Conservation (phyloP, 148 eudicot genomes). For the Camellia lanceoleosa region DNA sequence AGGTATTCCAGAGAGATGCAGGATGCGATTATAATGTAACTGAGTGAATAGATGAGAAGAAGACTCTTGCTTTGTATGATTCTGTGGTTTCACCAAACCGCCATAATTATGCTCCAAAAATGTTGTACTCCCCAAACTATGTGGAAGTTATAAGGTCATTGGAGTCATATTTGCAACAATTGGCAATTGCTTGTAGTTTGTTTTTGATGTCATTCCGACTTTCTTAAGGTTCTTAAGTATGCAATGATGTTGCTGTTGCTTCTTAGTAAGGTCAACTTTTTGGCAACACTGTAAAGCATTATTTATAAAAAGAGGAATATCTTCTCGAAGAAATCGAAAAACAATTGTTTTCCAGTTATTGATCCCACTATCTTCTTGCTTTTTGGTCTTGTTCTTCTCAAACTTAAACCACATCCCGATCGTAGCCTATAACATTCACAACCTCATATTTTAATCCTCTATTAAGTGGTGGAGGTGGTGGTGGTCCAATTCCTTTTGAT, state of each 20-base stretch:
- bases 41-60: constrained; percentile 37
- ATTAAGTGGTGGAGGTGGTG: constrained; percentile 87
- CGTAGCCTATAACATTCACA: constrained; percentile 72
- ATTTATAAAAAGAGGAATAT: constrained; percentile 75
- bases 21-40: constrained; percentile 71
- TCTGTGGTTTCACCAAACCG: constrained; percentile 32
- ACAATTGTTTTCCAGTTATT: constrained; percentile 90
- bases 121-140: constrained; percentile 34
- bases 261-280: constrained; percentile 67
- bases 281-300: constrained; percentile 91
- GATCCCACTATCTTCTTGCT: constrained; percentile 81
- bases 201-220: constrained; percentile 43
- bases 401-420: constrained; percentile 90
- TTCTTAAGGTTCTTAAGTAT: constrained; percentile 49
- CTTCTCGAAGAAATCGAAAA: constrained; percentile 82
- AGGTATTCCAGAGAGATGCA: constrained; percentile 93
- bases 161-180: constrained; percentile 40
- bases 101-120: constrained; percentile 39
- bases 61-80: constrained; percentile 27
- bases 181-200: constrained; percentile 48
- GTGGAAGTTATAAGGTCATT: constrained; percentile 40
- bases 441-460: constrained; percentile 88
- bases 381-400: constrained; percentile 76
- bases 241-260: constrained; percentile 73
- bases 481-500: constrained; percentile 94